Conservation (phyloP, 2,329 filamentous ascomycete genomes). For the Alternaria brassicae region DNA sequence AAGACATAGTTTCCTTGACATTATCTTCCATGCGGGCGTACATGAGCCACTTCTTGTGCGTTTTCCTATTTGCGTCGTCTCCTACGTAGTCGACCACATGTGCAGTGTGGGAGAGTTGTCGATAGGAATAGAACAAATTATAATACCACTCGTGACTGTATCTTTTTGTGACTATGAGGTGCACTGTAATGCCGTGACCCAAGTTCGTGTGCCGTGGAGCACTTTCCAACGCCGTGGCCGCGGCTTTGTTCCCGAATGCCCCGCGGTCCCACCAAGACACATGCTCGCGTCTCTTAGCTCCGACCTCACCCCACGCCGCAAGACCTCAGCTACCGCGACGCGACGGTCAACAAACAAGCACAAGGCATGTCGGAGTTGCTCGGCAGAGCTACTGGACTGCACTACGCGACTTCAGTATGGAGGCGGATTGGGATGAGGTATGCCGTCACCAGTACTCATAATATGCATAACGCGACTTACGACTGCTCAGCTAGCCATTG, state of each 20-base stretch:
- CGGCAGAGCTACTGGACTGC: constrained; percentile 23
- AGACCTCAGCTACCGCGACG: constrained; percentile 24
- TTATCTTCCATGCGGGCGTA: constrained; percentile 2
- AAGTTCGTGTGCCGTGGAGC: neutral
- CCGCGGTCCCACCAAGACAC: constrained; percentile 18
- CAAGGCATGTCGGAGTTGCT: constrained; percentile 39
- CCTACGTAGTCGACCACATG: neutral
- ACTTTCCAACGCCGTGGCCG: neutral
- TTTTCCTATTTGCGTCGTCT: neutral
- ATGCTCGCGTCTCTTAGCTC: constrained; percentile 33
- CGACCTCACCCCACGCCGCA: constrained; percentile 27
- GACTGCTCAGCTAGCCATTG: constrained; percentile 72
- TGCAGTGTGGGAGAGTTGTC: neutral
- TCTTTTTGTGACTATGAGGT: neutral
- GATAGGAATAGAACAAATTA: neutral
- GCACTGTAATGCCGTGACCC: neutral
- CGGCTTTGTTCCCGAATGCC: constrained; percentile 12
- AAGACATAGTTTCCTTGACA: constrained; percentile 1
- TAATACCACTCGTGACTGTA: neutral
- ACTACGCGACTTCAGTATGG: constrained; percentile 52
- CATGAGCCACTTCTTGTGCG: neutral
- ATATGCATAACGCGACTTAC: constrained; percentile 20
- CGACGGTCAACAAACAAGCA: constrained; percentile 23
- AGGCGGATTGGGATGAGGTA: constrained; percentile 62
- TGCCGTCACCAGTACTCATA: neutral